These are phyloP conservation scores for Rosa rugosa DNA, from an alignment of 306 rosid species.

Conservation along the genomic window DNA sequence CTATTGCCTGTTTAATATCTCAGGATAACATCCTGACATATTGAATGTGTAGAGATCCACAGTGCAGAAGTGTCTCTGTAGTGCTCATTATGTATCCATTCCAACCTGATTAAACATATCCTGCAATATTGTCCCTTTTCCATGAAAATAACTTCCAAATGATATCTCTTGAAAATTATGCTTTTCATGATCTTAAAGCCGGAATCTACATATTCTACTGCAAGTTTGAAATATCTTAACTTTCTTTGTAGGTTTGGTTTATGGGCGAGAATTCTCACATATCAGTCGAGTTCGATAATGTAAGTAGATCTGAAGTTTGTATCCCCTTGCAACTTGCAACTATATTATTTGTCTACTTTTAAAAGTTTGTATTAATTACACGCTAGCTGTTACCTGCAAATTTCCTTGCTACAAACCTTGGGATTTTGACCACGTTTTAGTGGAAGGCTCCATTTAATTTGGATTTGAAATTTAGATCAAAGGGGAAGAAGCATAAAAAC, in stretches of 20 bases:
- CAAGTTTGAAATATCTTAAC: constrained; percentile 19
- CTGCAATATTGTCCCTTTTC: not conserved
- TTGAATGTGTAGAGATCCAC: not conserved
- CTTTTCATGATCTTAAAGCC: not conserved
- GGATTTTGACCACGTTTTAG: not conserved
- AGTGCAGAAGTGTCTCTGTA: not conserved
- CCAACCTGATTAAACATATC: not conserved
- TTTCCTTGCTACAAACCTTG: not conserved
- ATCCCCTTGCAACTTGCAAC: constrained; percentile 12
- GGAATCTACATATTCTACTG: not conserved
- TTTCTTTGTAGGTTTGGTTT: constrained; percentile 78
- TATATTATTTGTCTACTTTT: not conserved
- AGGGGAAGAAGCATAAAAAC: not conserved
- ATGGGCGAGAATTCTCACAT: constrained; percentile 92
- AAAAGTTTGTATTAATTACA: not conserved
- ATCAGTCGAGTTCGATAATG: constrained; percentile 79
- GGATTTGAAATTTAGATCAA: not conserved
- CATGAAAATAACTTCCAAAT: not conserved
- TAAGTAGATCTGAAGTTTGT: constrained; percentile 45
- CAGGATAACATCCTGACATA: not conserved
- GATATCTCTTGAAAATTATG: constrained; percentile 4
- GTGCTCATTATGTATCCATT: not conserved
- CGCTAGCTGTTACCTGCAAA: not conserved
- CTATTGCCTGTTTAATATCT: not conserved
- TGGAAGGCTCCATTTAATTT: not conserved